Percentiles rank a stretch among this genome's conserved stretches.
Evolutionary conservation across 768 basidiomycete species (phyloP).

Genomic region (Pleurotus sapidus): DNA sequence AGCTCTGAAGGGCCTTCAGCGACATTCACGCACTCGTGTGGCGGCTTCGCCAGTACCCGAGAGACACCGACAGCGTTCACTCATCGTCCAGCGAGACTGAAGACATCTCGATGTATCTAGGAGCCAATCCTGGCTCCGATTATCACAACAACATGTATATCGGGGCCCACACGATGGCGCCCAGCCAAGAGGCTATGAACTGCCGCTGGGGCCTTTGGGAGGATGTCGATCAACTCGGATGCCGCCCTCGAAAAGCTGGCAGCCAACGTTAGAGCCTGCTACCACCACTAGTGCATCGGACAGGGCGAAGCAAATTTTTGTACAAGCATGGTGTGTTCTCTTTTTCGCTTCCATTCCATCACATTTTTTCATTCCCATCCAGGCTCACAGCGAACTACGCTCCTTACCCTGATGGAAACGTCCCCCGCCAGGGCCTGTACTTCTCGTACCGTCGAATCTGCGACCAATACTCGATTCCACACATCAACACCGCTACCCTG

Average conservation of each 20-base stretch:
- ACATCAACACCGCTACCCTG: conserved; percentile 94
- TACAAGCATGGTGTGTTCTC: conserved; percentile 79
- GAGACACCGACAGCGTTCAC: conserved; percentile 83
- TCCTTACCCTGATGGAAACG: conserved; percentile 89
- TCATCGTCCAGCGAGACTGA: conserved; percentile 90
- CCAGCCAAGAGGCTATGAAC: conserved; percentile 54
- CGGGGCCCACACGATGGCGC: conserved; percentile 41
- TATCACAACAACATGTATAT: conserved; percentile 64
- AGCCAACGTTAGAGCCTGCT: conserved; percentile 81
- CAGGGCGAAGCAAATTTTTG: conserved; percentile 89
- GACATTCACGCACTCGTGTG: conserved; percentile 72
- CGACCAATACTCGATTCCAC: conserved; percentile 89
- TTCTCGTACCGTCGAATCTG: conserved; percentile 90
- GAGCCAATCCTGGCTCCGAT: conserved; percentile 46
- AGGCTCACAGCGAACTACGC: conserved; percentile 91
- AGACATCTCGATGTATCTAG: conserved; percentile 78
- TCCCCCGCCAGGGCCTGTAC: conserved; percentile 91
- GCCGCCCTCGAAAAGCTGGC: conserved; percentile 84
- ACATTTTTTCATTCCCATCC: conserved; percentile 13
- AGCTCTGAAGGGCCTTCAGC: conserved; percentile 73
- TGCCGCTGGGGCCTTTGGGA: conserved; percentile 71
- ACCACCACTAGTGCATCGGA: conserved; percentile 91
- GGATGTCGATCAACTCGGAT: conserved; percentile 75
- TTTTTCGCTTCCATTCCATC: conserved; percentile 12
- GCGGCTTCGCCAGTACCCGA: conserved; percentile 83